Conservation (phyloP, 257 asterid species). For the Catharanthus roseus region DNA sequence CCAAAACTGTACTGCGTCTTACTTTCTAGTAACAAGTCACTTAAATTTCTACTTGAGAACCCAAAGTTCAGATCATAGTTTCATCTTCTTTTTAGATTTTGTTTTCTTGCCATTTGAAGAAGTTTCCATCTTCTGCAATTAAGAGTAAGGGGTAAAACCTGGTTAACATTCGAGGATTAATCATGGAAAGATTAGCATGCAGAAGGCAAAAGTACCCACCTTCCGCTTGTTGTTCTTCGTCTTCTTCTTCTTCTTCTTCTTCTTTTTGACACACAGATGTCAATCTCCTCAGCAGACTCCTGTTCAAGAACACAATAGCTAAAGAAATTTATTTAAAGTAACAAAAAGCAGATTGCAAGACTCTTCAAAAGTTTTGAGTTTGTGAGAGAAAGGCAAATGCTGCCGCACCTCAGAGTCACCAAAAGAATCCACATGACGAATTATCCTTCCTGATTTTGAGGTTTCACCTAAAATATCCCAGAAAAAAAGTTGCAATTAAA, state of each 20-base stretch:
- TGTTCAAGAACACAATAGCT: constrained; percentile 29
- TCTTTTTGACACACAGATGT: constrained; percentile 27
- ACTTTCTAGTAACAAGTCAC: background rate
- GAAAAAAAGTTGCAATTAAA: background rate
- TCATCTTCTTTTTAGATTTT: constrained; percentile 51
- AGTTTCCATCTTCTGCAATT: constrained; percentile 43
- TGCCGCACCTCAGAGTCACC: constrained; percentile 60
- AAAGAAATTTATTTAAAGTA: background rate
- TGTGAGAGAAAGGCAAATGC: background rate
- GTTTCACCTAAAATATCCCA: constrained; percentile 54
- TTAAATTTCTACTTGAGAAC: no score
- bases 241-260: constrained; percentile 32
- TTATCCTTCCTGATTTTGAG: constrained; percentile 60
- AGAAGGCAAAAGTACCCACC: constrained; percentile 23
- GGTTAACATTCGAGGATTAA: constrained; percentile 2
- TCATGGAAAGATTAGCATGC: background rate
- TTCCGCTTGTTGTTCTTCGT: constrained; percentile 38
- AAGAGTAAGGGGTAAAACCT: background rate
- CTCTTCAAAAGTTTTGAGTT: background rate
- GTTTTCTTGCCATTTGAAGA: constrained; percentile 17
- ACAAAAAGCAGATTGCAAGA: background rate
- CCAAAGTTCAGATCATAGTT: constrained; percentile 26
- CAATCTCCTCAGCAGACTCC: constrained; percentile 30
- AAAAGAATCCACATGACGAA: constrained; percentile 77
- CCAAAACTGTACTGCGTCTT: background rate